Evolutionary conservation across 2,329 filamentous ascomycete genomes (phyloP).

Genomic region (Aspergillus tanneri): DNA sequence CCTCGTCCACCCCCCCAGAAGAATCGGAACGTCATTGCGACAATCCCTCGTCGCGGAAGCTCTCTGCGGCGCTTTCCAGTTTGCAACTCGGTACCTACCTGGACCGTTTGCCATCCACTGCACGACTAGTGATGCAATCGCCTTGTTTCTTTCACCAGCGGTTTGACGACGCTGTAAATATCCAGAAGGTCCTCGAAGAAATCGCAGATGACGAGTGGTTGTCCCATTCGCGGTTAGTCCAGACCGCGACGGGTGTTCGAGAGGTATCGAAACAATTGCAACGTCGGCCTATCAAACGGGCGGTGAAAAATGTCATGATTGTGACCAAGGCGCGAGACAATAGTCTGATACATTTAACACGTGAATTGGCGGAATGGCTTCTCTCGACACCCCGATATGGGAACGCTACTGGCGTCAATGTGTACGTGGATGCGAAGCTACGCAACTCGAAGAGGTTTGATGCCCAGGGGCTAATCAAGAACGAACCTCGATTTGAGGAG

Average conservation of each 20-base stretch:
- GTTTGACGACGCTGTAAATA: slow-evolving; percentile 94
- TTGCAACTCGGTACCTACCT: slow-evolving; percentile 47
- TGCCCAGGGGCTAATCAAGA: slow-evolving; percentile 66
- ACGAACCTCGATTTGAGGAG: slow-evolving; percentile 71
- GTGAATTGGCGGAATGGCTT: slow-evolving; percentile 84
- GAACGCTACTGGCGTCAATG: slow-evolving; percentile 85
- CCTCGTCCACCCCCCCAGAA: slow-evolving; percentile 23
- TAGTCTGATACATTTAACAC: slow-evolving; percentile 80
- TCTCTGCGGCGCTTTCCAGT: slow-evolving; percentile 59
- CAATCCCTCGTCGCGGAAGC: slow-evolving; percentile 56
- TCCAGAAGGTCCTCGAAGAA: slow-evolving; percentile 91
- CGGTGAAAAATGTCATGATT: slow-evolving; percentile 94
- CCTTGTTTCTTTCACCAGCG: slow-evolving; percentile 98
- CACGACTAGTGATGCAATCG: slow-evolving; percentile 70
- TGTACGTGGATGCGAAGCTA: slow-evolving; percentile 97
- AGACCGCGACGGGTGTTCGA: slow-evolving; percentile 90
- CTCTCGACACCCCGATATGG: slow-evolving; percentile 86
- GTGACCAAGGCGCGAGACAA: slow-evolving; percentile 98
- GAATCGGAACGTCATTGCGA: slow-evolving; percentile 41
- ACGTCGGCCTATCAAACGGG: slow-evolving; percentile 84
- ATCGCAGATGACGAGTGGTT: slow-evolving; percentile 83
- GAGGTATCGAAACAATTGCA: slow-evolving; percentile 96
- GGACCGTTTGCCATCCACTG: slow-evolving; percentile 45
- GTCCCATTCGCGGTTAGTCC: slow-evolving; percentile 89
- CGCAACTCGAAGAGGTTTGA: slow-evolving; percentile 85